Evolutionary conservation across 192 early-diverging fungal species (phyloP).

Genomic region (Gonapodya prolifera): DNA sequence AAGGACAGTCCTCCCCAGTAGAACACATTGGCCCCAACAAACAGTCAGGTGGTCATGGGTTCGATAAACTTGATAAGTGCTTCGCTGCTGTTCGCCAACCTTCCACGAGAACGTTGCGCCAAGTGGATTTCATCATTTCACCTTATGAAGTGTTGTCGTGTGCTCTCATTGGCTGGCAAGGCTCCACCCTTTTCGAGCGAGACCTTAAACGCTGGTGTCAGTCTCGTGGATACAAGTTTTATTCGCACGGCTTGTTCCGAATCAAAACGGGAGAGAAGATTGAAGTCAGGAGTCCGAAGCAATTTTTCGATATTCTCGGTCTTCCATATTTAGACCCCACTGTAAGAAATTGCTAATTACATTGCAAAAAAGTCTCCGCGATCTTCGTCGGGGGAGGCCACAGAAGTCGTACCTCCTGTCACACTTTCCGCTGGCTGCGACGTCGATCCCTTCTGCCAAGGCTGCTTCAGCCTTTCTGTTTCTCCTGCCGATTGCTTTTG

Average conservation of each 20-base stretch:
- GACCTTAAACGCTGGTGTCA: slow-evolving; percentile 14
- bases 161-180: slow-evolving; percentile 1
- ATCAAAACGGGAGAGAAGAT: slow-evolving; percentile 9
- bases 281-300: slow-evolving; percentile 12
- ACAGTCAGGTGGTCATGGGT: background rate
- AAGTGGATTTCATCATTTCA: slow-evolving; percentile 21
- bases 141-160: background rate
- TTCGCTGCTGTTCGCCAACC: slow-evolving; percentile 18
- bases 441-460: no score
- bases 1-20: background rate
- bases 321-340: slow-evolving; percentile 14
- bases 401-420: no score
- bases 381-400: no score
- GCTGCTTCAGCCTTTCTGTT: no score
- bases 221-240: slow-evolving; percentile 10
- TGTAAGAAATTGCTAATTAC: slow-evolving; percentile 15
- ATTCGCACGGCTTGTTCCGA: slow-evolving; percentile 19
- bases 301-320: slow-evolving; percentile 16
- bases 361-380: no score
- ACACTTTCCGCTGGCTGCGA: no score
- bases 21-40: background rate
- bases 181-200: slow-evolving; percentile 21
- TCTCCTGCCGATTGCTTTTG: no score
- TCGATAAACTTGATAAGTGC: slow-evolving; percentile 6
- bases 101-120: slow-evolving; percentile 10